Evolutionary conservation across 2,329 filamentous ascomycete genomes (phyloP).

Genomic region (Pseudocercospora vitis): DNA sequence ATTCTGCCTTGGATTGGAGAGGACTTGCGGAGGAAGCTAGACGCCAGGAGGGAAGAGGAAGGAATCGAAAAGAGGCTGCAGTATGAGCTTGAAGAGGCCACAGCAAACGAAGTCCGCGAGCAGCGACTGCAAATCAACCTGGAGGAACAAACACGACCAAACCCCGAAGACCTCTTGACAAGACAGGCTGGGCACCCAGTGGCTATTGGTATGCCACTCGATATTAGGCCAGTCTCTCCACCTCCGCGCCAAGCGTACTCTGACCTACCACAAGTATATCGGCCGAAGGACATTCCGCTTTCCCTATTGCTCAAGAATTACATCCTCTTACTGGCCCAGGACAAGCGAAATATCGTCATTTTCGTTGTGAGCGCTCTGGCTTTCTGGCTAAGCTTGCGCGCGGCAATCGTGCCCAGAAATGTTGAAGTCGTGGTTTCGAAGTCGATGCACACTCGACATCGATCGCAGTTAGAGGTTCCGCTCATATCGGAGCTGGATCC

Average conservation of each 20-base stretch:
- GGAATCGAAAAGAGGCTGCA: slow-evolving; percentile 37
- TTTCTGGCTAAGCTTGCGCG: slow-evolving; percentile 20
- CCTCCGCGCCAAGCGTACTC: neutral
- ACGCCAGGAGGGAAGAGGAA: slow-evolving; percentile 48
- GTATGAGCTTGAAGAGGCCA: slow-evolving; percentile 37
- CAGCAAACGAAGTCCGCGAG: slow-evolving; percentile 23
- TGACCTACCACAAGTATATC: slow-evolving; percentile 36
- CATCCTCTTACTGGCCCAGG: slow-evolving; percentile 52
- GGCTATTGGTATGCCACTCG: too few relatives aligned
- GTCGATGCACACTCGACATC: neutral
- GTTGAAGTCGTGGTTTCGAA: neutral
- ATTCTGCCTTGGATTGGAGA: slow-evolving; percentile 71
- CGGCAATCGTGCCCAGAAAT: slow-evolving; percentile 12
- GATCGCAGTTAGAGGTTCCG: neutral
- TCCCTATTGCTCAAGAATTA: slow-evolving; percentile 56
- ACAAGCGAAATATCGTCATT: slow-evolving; percentile 56
- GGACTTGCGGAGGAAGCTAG: slow-evolving; percentile 60
- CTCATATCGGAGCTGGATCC: neutral
- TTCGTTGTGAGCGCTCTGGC: slow-evolving; percentile 41
- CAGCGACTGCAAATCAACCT: slow-evolving; percentile 26
- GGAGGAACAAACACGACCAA: slow-evolving; percentile 9
- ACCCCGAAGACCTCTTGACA: too few relatives aligned
- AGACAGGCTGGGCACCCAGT: too few relatives aligned
- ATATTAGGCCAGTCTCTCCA: too few relatives aligned
- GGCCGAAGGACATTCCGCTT: slow-evolving; percentile 50